Base-by-base conservation (phyloP, 1,284 basidiomycete species). In the Cystobasidium sp. region DNA sequence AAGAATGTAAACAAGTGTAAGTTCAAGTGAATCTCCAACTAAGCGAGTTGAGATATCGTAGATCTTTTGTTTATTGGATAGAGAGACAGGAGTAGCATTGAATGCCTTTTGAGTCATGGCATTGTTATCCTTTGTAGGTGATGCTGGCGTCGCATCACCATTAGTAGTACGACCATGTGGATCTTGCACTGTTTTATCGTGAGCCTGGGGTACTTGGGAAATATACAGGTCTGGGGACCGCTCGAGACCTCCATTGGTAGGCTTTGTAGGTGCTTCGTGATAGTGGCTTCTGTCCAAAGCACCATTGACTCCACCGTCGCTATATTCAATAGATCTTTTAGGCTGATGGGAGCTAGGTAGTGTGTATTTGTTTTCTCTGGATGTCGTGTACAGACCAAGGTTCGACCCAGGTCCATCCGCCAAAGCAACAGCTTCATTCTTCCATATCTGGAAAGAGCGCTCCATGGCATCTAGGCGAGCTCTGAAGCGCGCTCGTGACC, bases 1-100 rank as follows among this genome's bases (percentile, higher is more conserved):
- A 55, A 76, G 76, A 43, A 81, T 75, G 71, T 80, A 80, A 31
- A 78, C 77, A 44, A 81, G 75, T 4, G 78, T 77, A 37, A 81
- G 76, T 10, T 76, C 76, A 37, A 81, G 75, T 4, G 77, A 75
- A 43, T 77, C 75, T 16, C 68, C 75, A 55, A 80, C 71, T 63
- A 78, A 68, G 18, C 75, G 66, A 14, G 75, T 78, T 4, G 79
- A 78, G 37, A 77, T 74, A 66, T 80, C 78, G 64, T 80, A 79
- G 7, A 76, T 68, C 53, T 79, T 79, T 41, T 78, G 78, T 65
- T 76, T 70, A 9, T 79, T 79, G 12, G 75, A 64, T 16, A 73
- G 76, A 0, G 78, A 41, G 37, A 69, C 62, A 0, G 75, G 72
- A 41, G 76, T 65, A 37, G 79, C 77, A 47, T 75, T 69, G 12